phyloP scores from a whole-genome alignment of 169 alveolate genomes.

The Besnoitia besnoiti region DNA sequence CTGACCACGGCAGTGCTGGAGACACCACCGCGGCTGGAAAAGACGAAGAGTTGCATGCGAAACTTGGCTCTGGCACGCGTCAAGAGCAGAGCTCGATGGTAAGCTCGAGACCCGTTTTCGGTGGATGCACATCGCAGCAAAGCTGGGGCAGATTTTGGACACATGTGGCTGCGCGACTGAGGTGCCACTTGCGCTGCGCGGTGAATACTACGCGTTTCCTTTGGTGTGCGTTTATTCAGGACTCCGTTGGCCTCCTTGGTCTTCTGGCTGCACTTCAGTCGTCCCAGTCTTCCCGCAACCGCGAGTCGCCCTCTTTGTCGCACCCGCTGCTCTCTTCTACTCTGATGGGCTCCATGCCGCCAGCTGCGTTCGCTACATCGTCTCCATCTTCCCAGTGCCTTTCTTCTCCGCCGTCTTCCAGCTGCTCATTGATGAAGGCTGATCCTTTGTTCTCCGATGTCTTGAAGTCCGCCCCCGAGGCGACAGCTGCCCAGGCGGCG shows the following conservation, averaged over 20 bases:
- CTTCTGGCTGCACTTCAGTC: background rate
- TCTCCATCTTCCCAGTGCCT: background rate
- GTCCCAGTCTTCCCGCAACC: background rate
- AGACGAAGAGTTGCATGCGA: background rate
- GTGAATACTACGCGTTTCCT: no score
- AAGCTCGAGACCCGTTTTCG: no score
- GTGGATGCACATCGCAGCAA: no score
- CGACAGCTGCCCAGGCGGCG: background rate
- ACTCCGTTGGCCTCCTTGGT: background rate
- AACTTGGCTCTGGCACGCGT: background rate
- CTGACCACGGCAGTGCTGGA: background rate
- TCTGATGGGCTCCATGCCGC: background rate
- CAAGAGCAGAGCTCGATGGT: background rate
- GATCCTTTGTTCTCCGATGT: background rate
- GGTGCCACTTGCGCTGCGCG: no score
- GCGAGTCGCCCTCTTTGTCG: background rate
- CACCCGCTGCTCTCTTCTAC: background rate
- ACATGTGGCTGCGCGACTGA: no score
- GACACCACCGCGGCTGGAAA: background rate
- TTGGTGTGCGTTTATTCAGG: no score
- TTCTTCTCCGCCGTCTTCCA: background rate
- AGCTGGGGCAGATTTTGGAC: no score
- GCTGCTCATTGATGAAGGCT: no score
- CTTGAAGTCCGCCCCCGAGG: background rate
- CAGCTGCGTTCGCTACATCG: background rate